phyloP scores from a whole-genome alignment of 768 basidiomycete species.

The Nidularia sp. region DNA sequence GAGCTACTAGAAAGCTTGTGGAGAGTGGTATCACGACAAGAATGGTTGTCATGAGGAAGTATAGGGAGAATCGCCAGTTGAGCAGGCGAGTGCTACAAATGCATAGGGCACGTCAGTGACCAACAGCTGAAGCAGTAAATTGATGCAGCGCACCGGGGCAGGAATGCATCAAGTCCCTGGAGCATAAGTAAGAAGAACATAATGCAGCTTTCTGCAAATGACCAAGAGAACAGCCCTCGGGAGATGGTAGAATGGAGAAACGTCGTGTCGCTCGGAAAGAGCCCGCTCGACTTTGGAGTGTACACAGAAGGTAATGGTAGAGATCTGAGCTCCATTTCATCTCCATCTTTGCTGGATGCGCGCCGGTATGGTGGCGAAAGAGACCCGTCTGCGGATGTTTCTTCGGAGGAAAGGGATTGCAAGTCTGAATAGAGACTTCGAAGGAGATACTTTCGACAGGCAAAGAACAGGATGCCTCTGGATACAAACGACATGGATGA shows the following conservation, averaged over 20 bases:
- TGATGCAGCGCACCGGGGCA: conserved; percentile 39
- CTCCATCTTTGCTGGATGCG: conserved; percentile 8
- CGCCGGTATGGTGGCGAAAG: conserved; percentile 10
- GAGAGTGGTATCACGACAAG: conserved; percentile 67
- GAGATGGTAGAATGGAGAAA: conserved; percentile 53
- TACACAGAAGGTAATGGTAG: conserved; percentile 34
- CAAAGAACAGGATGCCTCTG: conserved; percentile 50
- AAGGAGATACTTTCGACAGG: conserved; percentile 57
- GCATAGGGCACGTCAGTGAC: background rate
- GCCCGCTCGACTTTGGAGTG: conserved; percentile 14
- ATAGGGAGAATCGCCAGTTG: conserved; percentile 68
- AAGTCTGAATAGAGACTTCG: conserved; percentile 59
- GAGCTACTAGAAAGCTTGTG: conserved; percentile 53
- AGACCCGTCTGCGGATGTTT: background rate
- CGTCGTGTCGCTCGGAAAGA: conserved; percentile 10
- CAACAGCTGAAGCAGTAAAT: background rate
- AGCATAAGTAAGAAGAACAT: conserved; percentile 70
- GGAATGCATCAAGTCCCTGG: conserved; percentile 58
- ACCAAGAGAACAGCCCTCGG: conserved; percentile 57
- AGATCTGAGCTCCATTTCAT: conserved; percentile 30
- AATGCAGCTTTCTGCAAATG: conserved; percentile 72
- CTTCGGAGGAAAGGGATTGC: conserved; percentile 33
- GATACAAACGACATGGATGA: background rate
- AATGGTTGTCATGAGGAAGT: conserved; percentile 54
- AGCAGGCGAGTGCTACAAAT: conserved; percentile 50